Percentiles rank a stretch among this genome's conserved stretches.
Evolutionary conservation across 345 rosid genomes (phyloP).

Genomic region (Syzygium oleosum): DNA sequence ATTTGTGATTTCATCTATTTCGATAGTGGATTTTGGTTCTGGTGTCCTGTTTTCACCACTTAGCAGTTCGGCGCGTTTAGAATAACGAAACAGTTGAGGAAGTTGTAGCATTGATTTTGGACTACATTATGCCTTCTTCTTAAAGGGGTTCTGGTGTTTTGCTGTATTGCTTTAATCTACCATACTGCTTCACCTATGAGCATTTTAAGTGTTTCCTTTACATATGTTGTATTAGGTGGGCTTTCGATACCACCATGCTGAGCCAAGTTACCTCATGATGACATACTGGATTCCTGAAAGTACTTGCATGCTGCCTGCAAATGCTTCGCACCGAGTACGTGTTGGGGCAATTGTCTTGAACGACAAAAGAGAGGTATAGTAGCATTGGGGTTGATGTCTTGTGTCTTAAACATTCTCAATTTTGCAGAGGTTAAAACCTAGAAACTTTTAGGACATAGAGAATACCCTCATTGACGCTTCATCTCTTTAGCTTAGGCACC

Average conservation of each 20-base stretch:
- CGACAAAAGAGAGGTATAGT: constrained; percentile 57
- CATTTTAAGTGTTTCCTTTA: neutral
- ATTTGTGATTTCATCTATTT: neutral
- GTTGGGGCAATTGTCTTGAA: constrained; percentile 74
- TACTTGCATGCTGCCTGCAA: constrained; percentile 54
- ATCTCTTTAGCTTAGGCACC: neutral
- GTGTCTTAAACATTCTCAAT: neutral
- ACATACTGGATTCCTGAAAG: constrained; percentile 70
- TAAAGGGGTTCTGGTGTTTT: neutral
- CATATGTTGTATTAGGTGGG: constrained; percentile 40
- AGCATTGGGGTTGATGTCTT: neutral
- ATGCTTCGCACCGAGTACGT: constrained; percentile 67
- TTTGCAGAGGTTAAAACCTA: neutral
- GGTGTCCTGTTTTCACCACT: neutral
- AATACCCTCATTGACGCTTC: neutral
- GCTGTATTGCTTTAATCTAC: neutral
- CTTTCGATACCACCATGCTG: constrained; percentile 74
- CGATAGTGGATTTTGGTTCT: neutral
- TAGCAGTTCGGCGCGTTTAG: neutral
- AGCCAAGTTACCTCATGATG: constrained; percentile 75
- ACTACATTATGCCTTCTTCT: neutral
- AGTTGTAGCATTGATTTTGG: neutral
- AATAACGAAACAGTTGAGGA: neutral
- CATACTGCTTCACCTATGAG: neutral
- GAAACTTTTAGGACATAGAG: neutral